Percentiles rank a stretch among this genome's conserved stretches.
These are phyloP conservation scores for Lumnitzera racemosa DNA, from an alignment of 345 rosid genomes.

Conservation along the genomic window DNA sequence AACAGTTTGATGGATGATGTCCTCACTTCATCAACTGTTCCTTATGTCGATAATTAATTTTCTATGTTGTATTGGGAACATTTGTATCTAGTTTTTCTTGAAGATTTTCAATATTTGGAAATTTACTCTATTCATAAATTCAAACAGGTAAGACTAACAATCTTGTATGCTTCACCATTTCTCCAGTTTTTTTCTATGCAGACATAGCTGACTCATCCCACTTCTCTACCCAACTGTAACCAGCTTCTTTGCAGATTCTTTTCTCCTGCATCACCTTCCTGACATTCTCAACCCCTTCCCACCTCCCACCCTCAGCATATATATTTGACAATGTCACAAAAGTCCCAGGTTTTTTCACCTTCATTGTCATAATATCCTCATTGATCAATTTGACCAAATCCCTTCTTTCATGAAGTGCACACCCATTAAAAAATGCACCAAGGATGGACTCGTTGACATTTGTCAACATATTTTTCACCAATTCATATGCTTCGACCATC, in stretches of 20 bases:
- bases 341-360: conserved; percentile 28
- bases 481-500: conserved; percentile 34
- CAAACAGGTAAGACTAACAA: too few species aligned
- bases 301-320: conserved; percentile 35
- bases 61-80: too few species aligned
- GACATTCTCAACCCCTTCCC: conserved; percentile 31
- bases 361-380: conserved; percentile 19
- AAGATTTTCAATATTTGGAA: too few species aligned
- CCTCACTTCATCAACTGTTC: too few species aligned
- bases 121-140: too few species aligned
- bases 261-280: conserved; percentile 36
- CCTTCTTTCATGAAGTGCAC: conserved; percentile 33
- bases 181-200: too few species aligned
- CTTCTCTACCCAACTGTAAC: conserved; percentile 30
- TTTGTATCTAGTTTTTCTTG: too few species aligned
- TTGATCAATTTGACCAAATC: conserved; percentile 30
- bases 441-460: conserved; percentile 31
- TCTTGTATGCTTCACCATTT: too few species aligned
- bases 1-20: too few species aligned
- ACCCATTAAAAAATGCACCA: conserved; percentile 44
- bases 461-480: conserved; percentile 22
- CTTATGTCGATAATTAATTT: too few species aligned
- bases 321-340: conserved; percentile 38
- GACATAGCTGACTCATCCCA: neutral
- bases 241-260: conserved; percentile 32